These are phyloP conservation scores for Ceratocystis diversiconidia DNA, from an alignment of 2,329 filamentous ascomycete species.

Conservation along the genomic window DNA sequence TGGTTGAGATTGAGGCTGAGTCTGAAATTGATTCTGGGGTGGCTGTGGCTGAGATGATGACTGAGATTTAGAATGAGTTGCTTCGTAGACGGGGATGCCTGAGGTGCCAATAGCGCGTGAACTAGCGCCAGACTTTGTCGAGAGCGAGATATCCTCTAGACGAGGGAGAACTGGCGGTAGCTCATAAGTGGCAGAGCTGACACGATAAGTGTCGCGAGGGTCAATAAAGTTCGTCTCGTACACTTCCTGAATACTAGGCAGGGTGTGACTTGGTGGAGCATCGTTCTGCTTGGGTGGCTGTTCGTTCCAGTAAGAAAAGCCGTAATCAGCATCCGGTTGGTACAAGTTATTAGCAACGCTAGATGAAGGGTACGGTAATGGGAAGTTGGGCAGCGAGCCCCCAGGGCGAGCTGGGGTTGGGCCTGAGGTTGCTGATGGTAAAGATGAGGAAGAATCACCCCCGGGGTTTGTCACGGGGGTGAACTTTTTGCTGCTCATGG, in stretches of 20 bases:
- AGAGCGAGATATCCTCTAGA: neutral
- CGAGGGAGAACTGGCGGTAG: constrained; percentile 10
- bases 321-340: neutral
- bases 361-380: constrained; percentile 1
- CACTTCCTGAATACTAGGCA: constrained; percentile 13
- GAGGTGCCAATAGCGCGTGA: neutral
- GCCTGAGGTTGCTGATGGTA: neutral
- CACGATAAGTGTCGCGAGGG: constrained; percentile 10
- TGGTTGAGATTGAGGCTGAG: neutral
- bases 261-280: constrained; percentile 1
- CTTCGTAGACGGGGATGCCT: neutral
- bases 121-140: neutral
- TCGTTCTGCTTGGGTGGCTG: constrained; percentile 9
- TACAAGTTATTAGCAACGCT: constrained; percentile 2
- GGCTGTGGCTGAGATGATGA: neutral
- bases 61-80: neutral
- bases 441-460: no score
- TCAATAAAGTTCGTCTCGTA: constrained; percentile 12
- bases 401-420: neutral
- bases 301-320: constrained; percentile 7
- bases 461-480: no score
- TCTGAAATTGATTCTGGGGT: neutral
- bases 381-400: constrained; percentile 12
- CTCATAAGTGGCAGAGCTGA: constrained; percentile 1
- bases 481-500: no score